Percentiles rank a stretch among this genome's conserved stretches.
These are phyloP conservation scores for Rutstroemia sydowiana DNA, from an alignment of 2,329 filamentous ascomycete genomes.

Conservation along the genomic window DNA sequence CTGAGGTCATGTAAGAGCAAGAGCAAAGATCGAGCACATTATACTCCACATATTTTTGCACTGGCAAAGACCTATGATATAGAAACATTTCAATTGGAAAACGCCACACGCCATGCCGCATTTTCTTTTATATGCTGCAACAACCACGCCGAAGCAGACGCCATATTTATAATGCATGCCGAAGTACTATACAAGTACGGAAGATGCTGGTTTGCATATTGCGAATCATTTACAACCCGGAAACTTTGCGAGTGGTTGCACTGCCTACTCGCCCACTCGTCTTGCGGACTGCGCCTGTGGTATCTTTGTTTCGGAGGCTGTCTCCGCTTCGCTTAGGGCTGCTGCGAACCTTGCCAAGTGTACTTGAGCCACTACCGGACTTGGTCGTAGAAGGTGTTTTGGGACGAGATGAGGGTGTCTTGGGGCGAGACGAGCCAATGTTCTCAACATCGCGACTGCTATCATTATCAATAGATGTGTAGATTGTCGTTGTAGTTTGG, in stretches of 20 bases:
- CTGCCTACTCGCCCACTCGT: conserved; percentile 59
- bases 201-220: conserved; percentile 17
- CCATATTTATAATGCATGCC: conserved; percentile 12
- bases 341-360: conserved; percentile 53
- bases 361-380: conserved; percentile 41
- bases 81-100: conserved; percentile 2
- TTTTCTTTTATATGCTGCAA: conserved; percentile 6
- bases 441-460: conserved; percentile 67
- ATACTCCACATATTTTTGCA: conserved; percentile 9
- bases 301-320: conserved; percentile 42
- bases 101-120: conserved; percentile 6
- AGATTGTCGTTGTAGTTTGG: conserved; percentile 65
- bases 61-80: conserved; percentile 4
- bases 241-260: conserved; percentile 35
- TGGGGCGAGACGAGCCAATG: conserved; percentile 43
- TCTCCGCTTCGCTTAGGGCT: conserved; percentile 49
- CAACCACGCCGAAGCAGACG: conserved; percentile 2
- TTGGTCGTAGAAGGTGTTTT: conserved; percentile 51
- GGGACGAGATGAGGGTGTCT: conserved; percentile 43
- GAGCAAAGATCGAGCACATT: neutral
- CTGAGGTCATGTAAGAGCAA: neutral
- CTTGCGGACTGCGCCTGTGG: conserved; percentile 51
- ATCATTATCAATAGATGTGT: conserved; percentile 57
- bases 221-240: conserved; percentile 23
- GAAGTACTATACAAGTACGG: conserved; percentile 23